Evolutionary conservation across 345 rosid species (phyloP).

Genomic region (Excoecaria agallocha): DNA sequence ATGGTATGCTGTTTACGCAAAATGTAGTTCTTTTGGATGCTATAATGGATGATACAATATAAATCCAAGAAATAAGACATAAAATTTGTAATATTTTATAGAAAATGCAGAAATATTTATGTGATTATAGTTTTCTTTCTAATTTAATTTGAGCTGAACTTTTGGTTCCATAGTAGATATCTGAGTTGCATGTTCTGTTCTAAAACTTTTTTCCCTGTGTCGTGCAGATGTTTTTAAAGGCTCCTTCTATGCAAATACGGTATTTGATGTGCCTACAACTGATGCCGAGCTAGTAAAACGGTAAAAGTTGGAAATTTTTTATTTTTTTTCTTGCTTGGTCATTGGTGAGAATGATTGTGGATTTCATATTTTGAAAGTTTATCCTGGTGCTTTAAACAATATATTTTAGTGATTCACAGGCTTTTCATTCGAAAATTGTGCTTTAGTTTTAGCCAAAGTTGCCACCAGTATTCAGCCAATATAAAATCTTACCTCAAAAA

Average conservation of each 20-base stretch:
- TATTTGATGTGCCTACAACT: slow-evolving; percentile 71
- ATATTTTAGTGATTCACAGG: not conserved
- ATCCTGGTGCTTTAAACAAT: not conserved
- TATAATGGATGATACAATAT: no score
- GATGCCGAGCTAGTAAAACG: slow-evolving; percentile 45
- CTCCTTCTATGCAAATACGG: slow-evolving; percentile 83
- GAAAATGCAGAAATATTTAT: no score
- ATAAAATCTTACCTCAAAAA: not conserved
- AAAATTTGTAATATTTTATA: no score
- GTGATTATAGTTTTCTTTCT: no score
- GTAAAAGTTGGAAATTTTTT: slow-evolving; percentile 39
- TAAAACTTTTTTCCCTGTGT: slow-evolving; percentile 7
- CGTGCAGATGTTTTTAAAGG: slow-evolving; percentile 74
- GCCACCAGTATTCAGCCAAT: not conserved
- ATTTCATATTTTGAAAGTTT: slow-evolving; percentile 11
- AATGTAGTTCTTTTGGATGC: no score
- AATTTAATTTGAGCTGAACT: no score
- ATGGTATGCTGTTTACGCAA: no score
- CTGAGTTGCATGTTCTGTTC: not conserved
- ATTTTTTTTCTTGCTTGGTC: not conserved
- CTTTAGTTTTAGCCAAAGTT: not conserved
- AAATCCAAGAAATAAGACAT: no score
- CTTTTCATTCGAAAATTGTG: not conserved
- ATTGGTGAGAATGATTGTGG: slow-evolving; percentile 6
- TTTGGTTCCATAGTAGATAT: no score